Conservation (phyloP, 768 basidiomycete genomes). For the Nevesoporus exiguus region DNA sequence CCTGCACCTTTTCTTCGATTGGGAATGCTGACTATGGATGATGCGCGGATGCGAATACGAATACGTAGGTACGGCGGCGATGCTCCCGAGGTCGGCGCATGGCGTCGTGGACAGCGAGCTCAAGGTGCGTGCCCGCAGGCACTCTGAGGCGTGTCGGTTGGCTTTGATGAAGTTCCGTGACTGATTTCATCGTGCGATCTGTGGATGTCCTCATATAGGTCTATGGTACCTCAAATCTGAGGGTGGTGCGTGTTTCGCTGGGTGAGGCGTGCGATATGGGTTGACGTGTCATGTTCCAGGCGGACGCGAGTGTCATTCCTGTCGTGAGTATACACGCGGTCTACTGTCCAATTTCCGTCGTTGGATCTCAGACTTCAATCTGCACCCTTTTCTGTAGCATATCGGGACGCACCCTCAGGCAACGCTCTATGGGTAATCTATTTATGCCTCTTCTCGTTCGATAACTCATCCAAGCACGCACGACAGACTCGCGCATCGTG, state of each 20-base stretch:
- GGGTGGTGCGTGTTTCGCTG: slow-evolving; percentile 8
- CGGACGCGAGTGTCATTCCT: slow-evolving; percentile 16
- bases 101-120: slow-evolving; percentile 14
- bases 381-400: slow-evolving; percentile 6
- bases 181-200: background rate
- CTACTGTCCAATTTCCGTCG: too few species aligned
- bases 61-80: slow-evolving; percentile 2
- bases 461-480: background rate
- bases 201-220: slow-evolving; percentile 2
- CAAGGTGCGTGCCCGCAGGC: slow-evolving; percentile 11
- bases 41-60: too few species aligned
- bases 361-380: background rate
- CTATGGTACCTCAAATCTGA: slow-evolving; percentile 16
- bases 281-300: slow-evolving; percentile 1
- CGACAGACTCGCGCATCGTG: slow-evolving; percentile 10
- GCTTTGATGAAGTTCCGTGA: too few species aligned
- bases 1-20: too few species aligned
- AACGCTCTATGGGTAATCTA: slow-evolving; percentile 16
- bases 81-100: slow-evolving; percentile 17
- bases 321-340: slow-evolving; percentile 18
- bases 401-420: slow-evolving; percentile 18
- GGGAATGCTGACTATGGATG: too few species aligned
- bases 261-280: background rate
- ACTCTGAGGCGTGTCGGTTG: too few species aligned
- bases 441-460: background rate